Percentiles rank a stretch among this genome's conserved stretches.
Conservation (phyloP, 768 basidiomycete species). For the Pleurotus citrinopileatus region DNA sequence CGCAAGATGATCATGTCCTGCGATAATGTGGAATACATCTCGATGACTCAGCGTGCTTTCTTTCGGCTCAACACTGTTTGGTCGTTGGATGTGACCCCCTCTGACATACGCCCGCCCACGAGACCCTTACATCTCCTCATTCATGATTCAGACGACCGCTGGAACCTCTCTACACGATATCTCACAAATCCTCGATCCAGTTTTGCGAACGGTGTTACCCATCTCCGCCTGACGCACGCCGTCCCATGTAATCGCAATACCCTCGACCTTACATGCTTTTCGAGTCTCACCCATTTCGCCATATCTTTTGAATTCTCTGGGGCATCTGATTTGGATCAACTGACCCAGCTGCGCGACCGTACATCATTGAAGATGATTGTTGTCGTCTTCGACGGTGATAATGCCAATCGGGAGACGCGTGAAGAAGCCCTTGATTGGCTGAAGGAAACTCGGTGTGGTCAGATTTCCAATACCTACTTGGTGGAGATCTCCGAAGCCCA, state of each 20-base stretch:
- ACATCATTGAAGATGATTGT: constrained; percentile 14
- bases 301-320: constrained; percentile 17
- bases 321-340: constrained; percentile 11
- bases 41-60: background rate
- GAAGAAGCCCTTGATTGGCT: constrained; percentile 17
- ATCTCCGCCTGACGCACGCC: constrained; percentile 17
- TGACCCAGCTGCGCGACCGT: constrained; percentile 16
- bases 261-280: constrained; percentile 16
- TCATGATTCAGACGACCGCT: constrained; percentile 11
- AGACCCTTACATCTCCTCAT: constrained; percentile 16
- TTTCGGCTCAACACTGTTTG: background rate
- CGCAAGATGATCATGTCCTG: background rate
- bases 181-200: constrained; percentile 2
- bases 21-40: constrained; percentile 10
- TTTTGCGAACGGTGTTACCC: constrained; percentile 21
- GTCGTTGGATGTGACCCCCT: background rate
- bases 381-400: constrained; percentile 17
- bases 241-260: constrained; percentile 13
- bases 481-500: constrained; percentile 11
- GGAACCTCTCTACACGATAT: constrained; percentile 11
- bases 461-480: constrained; percentile 11
- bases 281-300: constrained; percentile 20
- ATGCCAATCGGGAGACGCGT: constrained; percentile 6
- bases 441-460: background rate
- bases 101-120: background rate